Evolutionary conservation across 148 eudicot genomes (phyloP).

Genomic region (Rhododendron henanense): DNA sequence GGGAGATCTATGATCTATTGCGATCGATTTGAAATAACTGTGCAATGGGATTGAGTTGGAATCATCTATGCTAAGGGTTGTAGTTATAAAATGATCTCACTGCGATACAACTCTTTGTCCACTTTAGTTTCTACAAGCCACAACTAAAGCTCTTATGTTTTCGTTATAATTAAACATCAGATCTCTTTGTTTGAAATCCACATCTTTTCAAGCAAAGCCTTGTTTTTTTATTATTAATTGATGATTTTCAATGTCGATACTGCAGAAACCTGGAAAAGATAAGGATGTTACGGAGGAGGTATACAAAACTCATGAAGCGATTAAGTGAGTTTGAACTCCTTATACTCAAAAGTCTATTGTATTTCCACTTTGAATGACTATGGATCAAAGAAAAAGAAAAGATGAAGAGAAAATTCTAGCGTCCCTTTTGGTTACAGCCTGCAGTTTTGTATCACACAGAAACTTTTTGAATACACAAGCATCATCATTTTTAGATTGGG

Average conservation of each 20-base stretch:
- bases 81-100: not conserved
- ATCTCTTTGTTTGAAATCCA: not conserved
- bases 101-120: not conserved
- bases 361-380: not conserved
- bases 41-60: not conserved
- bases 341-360: not conserved
- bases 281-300: conserved; percentile 75
- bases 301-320: conserved; percentile 71
- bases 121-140: not conserved
- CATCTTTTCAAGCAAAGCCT: not conserved
- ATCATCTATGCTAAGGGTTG: not conserved
- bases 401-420: not conserved
- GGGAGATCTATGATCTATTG: not conserved
- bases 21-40: not conserved
- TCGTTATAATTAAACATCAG: not conserved
- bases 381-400: not conserved
- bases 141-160: not conserved
- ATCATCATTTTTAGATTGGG: not conserved
- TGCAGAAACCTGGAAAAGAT: conserved; percentile 53
- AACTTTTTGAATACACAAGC: not conserved
- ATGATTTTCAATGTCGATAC: conserved; percentile 12
- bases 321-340: conserved; percentile 56
- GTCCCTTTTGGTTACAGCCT: not conserved
- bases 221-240: not conserved
- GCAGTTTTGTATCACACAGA: not conserved